Evolutionary conservation across 768 basidiomycete species (phyloP).

Genomic region (Amanita polypyramis): DNA sequence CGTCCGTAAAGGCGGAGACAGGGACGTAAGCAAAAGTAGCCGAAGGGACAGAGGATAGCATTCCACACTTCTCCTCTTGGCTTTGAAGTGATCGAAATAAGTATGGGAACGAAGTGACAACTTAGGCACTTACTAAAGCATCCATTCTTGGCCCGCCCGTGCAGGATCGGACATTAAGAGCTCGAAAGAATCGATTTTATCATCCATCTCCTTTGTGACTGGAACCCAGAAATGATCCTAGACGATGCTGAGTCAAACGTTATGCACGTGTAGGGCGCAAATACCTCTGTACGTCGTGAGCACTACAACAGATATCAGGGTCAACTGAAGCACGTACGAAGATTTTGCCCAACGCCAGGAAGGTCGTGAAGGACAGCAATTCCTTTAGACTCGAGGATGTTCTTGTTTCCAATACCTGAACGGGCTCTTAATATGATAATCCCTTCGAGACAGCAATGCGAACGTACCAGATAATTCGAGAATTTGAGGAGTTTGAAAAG

Average conservation of each 20-base stretch:
- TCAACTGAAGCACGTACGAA: constrained; percentile 9
- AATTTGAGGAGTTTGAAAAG: constrained; percentile 21
- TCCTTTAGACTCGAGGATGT: constrained; percentile 16
- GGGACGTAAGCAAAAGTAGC: constrained; percentile 5
- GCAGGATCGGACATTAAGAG: constrained; percentile 8
- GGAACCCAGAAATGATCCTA: constrained; percentile 18
- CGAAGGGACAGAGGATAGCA: constrained; percentile 8
- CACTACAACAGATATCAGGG: not conserved
- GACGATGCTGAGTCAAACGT: not conserved
- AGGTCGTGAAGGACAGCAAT: constrained; percentile 23
- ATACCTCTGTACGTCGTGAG: constrained; percentile 1
- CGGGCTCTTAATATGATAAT: not conserved
- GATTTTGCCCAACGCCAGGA: constrained; percentile 32
- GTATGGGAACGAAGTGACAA: not conserved
- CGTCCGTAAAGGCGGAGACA: not conserved
- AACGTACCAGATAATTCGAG: constrained; percentile 34
- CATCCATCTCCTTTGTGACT: constrained; percentile 10
- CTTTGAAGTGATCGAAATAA: not conserved
- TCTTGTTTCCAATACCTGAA: constrained; percentile 24
- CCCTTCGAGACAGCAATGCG: not conserved
- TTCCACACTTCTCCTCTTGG: constrained; percentile 8
- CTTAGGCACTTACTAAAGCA: not conserved
- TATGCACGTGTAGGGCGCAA: not conserved
- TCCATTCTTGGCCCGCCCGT: constrained; percentile 4
- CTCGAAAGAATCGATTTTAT: constrained; percentile 18